These are phyloP conservation scores for Takashimella tepidaria DNA, from an alignment of 1,284 basidiomycete species.

Conservation along the genomic window DNA sequence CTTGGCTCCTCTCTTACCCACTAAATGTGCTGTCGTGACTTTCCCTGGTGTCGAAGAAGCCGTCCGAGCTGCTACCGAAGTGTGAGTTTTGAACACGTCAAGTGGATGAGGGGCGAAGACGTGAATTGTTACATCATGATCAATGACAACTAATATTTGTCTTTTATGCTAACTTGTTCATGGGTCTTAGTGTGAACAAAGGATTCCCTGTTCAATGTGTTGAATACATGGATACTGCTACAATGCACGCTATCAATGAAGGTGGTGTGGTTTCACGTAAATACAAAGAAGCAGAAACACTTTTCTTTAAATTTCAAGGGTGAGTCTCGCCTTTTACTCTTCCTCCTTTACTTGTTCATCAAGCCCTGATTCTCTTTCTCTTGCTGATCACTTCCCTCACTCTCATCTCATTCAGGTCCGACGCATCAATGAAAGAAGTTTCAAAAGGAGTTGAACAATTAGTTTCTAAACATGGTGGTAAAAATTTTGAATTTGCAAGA, in stretches of 20 bases:
- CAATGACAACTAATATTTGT: neutral
- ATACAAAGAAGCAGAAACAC: conserved; percentile 65
- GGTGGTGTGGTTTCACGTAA: conserved; percentile 55
- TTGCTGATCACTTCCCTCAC: neutral
- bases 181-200: conserved; percentile 53
- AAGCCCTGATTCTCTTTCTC: neutral
- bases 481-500: conserved; percentile 64
- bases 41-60: conserved; percentile 53
- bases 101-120: neutral
- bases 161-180: neutral
- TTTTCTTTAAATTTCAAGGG: conserved; percentile 88
- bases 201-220: conserved; percentile 63
- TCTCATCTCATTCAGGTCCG: conserved; percentile 42
- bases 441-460: conserved; percentile 58
- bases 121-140: too few relatives aligned
- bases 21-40: conserved; percentile 52
- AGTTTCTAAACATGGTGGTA: conserved; percentile 62
- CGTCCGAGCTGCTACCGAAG: conserved; percentile 60
- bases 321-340: conserved; percentile 9
- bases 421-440: conserved; percentile 59
- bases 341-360: neutral
- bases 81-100: conserved; percentile 29
- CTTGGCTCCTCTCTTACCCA: conserved; percentile 73
- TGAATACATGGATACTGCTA: conserved; percentile 67
- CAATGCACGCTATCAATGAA: conserved; percentile 65